phyloP scores from a whole-genome alignment of 106 monocot species.

The Amphibolis antarctica region DNA sequence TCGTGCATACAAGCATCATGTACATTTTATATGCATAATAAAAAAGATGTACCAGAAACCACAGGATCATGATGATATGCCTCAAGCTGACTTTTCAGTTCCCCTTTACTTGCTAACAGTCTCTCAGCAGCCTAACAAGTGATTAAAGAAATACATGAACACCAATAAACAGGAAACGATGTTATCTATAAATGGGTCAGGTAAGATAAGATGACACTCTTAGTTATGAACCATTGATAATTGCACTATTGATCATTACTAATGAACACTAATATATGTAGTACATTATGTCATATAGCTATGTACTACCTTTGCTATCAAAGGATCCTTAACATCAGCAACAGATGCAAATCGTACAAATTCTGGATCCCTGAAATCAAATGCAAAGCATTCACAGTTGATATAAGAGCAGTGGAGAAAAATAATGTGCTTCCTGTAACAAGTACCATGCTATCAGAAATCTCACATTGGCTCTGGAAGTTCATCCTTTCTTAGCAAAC shows the following conservation, averaged over 20 bases:
- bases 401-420: too few species aligned
- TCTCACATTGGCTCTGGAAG: conserved; percentile 79
- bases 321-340: conserved; percentile 74
- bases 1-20: too few species aligned
- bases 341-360: conserved; percentile 54
- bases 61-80: not conserved
- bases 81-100: conserved; percentile 1
- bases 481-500: conserved; percentile 58
- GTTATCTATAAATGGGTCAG: too few species aligned
- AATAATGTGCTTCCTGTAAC: not conserved
- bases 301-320: conserved; percentile 87
- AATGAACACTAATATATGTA: not conserved
- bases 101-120: conserved; percentile 2
- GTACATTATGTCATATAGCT: not conserved
- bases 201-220: too few species aligned
- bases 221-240: too few species aligned
- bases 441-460: conserved; percentile 8
- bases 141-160: not conserved
- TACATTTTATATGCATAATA: not conserved
- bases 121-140: not conserved
- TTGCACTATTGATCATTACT: too few species aligned
- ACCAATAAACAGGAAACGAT: too few species aligned
- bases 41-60: not conserved
- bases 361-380: conserved; percentile 37
- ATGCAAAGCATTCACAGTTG: not conserved